Conservation (phyloP, 176 grass and related monocot genomes). For the Secale cereale region DNA sequence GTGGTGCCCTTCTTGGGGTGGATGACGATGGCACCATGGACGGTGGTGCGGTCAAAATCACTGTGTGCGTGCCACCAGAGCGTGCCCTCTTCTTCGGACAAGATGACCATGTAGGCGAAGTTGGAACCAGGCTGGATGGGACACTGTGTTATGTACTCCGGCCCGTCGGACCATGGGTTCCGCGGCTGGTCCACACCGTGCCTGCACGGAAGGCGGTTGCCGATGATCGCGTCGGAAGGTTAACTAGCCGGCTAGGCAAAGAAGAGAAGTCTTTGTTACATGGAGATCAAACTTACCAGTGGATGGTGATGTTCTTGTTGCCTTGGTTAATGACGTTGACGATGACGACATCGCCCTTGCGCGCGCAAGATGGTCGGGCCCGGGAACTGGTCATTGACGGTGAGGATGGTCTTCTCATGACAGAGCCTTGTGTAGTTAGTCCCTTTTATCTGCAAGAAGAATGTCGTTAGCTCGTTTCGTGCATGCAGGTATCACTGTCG, state of each 20-base stretch:
- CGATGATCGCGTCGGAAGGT: neutral
- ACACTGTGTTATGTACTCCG: constrained; percentile 11
- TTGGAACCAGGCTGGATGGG: constrained; percentile 30
- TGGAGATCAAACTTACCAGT: constrained; percentile 35
- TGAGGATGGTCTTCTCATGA: constrained; percentile 44
- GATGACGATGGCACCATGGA: constrained; percentile 70
- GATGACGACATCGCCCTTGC: constrained; percentile 41
- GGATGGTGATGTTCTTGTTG: constrained; percentile 67
- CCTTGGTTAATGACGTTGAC: constrained; percentile 68
- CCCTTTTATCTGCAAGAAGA: constrained; percentile 41
- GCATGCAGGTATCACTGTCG: neutral
- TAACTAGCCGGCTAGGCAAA: neutral
- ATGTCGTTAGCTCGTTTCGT: neutral
- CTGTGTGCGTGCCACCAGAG: constrained; percentile 68
- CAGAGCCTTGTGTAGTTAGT: constrained; percentile 52
- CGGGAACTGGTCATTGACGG: constrained; percentile 67
- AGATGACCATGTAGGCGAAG: constrained; percentile 47
- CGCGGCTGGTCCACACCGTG: constrained; percentile 60
- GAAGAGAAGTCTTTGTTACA: neutral
- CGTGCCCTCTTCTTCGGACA: constrained; percentile 61
- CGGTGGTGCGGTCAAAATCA: constrained; percentile 51
- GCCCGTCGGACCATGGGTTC: constrained; percentile 34
- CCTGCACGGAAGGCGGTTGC: constrained; percentile 1
- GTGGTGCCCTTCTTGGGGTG: constrained; percentile 35
- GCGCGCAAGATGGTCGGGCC: constrained; percentile 64